Conservation (phyloP, 805 yeast genomes). For the Candida maris region DNA sequence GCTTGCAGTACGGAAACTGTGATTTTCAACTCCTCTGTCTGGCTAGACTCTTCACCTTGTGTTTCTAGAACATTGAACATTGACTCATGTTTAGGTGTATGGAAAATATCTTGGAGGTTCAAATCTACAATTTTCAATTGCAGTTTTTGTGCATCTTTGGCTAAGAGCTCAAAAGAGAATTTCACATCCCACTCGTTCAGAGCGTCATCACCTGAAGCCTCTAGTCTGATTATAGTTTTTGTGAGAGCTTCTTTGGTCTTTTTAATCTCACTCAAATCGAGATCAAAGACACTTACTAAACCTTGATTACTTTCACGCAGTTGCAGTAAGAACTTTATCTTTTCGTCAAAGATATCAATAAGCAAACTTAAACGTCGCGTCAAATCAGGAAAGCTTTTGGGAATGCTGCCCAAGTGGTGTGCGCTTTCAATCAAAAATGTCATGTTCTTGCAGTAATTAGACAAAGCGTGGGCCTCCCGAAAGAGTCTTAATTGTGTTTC, state of each 20-base stretch:
- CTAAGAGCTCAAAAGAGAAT: not conserved
- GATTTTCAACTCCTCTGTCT: constrained; percentile 41
- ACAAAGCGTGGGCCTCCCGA: not conserved
- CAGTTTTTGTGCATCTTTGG: not conserved
- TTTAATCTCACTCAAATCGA: constrained; percentile 1
- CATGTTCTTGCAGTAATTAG: constrained; percentile 2
- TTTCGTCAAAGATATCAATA: not conserved
- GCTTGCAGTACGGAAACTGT: constrained; percentile 44
- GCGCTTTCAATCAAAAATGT: constrained; percentile 6
- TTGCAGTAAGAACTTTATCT: constrained; percentile 1
- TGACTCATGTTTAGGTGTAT: not conserved
- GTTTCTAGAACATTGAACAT: not conserved
- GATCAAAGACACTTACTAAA: not conserved
- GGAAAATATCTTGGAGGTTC: not conserved
- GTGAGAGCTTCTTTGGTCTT: not conserved
- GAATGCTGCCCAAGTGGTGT: constrained; percentile 3
- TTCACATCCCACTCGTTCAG: not conserved
- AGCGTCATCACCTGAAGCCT: constrained; percentile 4
- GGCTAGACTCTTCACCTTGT: constrained; percentile 4
- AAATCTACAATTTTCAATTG: not conserved
- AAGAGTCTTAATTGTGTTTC: constrained; percentile 3
- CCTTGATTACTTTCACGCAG: constrained; percentile 5
- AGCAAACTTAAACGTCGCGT: constrained; percentile 1
- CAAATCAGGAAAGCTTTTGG: not conserved
- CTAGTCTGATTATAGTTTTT: constrained; percentile 1